Base-by-base conservation (phyloP, 305 asterid genomes). In the Rubia peregrina region DNA sequence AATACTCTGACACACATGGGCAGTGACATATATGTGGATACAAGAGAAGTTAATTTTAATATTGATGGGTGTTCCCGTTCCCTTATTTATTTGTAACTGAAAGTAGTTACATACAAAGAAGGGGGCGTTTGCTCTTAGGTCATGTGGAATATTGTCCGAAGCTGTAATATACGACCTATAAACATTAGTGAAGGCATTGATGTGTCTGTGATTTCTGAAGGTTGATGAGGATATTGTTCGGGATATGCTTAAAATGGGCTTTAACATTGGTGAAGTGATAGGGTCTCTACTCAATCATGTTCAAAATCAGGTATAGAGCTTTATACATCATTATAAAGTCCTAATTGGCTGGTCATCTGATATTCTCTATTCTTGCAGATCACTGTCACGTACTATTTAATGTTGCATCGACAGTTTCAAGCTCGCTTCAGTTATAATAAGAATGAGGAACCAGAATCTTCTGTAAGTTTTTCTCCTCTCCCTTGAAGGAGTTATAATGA, bases 221-320 rank as follows among this genome's bases (percentile, higher is more conserved):
- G 80, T 86, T 61, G 79, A 86, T 61, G 71, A 85, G 60, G 84
- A 83, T 51, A 77, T 81, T 44, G 72, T 86, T 49, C 79, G 70
- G 71, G 85, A 81, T 48, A 80, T 86, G 86, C 80, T 62, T 30
- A 74, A 11, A 48, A 77, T 75, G 84, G 91, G 94, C 41, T 86
- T 86, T 49, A 82, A 83, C 49, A 41, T 71, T 12, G 64, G 73
- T 40, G 86, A 81, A 71, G 77, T 88, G 59, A 68, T 86, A 55
- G 83, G 77, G 68, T 86, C 85, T 71, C 77, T 81, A 65, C 85
- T 75, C 70, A 80, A 77, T 77, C 73, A 79, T 70, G 75, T 59
- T 38, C 83, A 83, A 74, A 84, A 88, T 76, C 80, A 87, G 90
- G 93, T 87, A 46, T n/a, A 14, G 64, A 21, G 46, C 67, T 36